Evolutionary conservation across 176 grass and related monocot genomes (phyloP), one percentile per base, ranked within the genome.

Genomic region (Lolium multiflorum): DNA sequence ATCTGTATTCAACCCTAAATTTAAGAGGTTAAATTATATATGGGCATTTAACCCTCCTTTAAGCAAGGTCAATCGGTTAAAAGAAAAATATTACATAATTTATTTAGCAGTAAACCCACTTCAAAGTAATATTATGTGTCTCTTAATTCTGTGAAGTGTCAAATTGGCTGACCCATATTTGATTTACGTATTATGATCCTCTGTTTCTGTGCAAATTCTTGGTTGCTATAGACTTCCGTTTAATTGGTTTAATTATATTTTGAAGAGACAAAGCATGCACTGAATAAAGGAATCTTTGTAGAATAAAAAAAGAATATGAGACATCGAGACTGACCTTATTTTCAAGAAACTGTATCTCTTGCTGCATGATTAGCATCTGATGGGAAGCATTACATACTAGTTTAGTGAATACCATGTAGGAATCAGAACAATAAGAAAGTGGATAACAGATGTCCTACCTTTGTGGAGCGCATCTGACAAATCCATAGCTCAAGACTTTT

Each of bases 361-460:
- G 87, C 15, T 88, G 86, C 87, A 94, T 92, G 73, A 90, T 80
- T 75, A 88, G 78, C 87, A 88, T 94, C 90, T 94, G 87, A 6
- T 71, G 21, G 72, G 48, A 79, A 6, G 74, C 56, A 26, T 25
- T 9, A 43, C 84, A 64, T 50, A 58, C 69, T 78, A 22, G 25
- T 61, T 43, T 63, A 3, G 39, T 76, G 4, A n/a, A 28, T 13
- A 31, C 39, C 80, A 38, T 52, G 50, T 80, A 61, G 56, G 1
- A 64, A 35, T 54, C 76, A 70, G 14, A 49, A 17, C 5, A 41
- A 6, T 1, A 41, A 50, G 2, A 76, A 15, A 6, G 8, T 11
- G 55, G 54, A 44, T 3, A 39, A 58, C 13, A 70, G 8, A 2
- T 37, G 28, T 79, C 16, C 80, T 79, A 76, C 92, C 87, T 92